Conservation (phyloP, 176 grass and related monocot genomes). For the Cenchrus purpureus region DNA sequence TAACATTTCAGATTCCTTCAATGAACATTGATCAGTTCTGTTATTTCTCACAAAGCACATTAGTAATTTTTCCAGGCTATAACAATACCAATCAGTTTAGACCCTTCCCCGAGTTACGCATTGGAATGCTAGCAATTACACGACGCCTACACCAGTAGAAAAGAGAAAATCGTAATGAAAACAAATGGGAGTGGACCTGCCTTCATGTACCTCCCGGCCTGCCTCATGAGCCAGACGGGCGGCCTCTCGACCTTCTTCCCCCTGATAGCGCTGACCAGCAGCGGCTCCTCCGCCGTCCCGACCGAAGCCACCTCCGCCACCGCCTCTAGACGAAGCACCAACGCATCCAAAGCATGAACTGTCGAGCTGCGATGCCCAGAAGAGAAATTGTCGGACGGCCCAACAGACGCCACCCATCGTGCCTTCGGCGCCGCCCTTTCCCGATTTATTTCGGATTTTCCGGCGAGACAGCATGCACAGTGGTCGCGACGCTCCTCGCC, state of each 20-base stretch:
- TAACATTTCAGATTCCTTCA: not conserved
- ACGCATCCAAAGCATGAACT: too few relatives aligned
- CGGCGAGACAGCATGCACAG: too few relatives aligned
- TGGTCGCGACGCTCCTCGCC: too few relatives aligned
- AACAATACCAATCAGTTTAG: constrained; percentile 1
- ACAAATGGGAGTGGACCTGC: constrained; percentile 55
- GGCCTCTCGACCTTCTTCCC: constrained; percentile 90
- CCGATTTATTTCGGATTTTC: too few relatives aligned
- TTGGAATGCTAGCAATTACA: not conserved
- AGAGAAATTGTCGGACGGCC: too few relatives aligned
- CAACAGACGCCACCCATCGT: too few relatives aligned
- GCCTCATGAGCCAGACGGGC: constrained; percentile 98
- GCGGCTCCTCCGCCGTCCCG: constrained; percentile 70
- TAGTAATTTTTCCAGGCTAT: not conserved
- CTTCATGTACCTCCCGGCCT: constrained; percentile 99
- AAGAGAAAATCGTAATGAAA: not conserved
- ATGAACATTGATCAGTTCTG: not conserved
- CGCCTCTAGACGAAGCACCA: constrained; percentile 66
- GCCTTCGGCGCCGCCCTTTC: too few relatives aligned
- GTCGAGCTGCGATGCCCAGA: too few relatives aligned
- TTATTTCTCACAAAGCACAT: not conserved
- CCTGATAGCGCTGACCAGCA: constrained; percentile 81
- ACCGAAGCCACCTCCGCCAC: constrained; percentile 49
- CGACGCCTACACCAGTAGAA: not conserved
- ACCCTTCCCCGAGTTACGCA: not conserved